Conservation (phyloP, 2,329 filamentous ascomycete genomes). For the Ophiostoma angusticollis region DNA sequence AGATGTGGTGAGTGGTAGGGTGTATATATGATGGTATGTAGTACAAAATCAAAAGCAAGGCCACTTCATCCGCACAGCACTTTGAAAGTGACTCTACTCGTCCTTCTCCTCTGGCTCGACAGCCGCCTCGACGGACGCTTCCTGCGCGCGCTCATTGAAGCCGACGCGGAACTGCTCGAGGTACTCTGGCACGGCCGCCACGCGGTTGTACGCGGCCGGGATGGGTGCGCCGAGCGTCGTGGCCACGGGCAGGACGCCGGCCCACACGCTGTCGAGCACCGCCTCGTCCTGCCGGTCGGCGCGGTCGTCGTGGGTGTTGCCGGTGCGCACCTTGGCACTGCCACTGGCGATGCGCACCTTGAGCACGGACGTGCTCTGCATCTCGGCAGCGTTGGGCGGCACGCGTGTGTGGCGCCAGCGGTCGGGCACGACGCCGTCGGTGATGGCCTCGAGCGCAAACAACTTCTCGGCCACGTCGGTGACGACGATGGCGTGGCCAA, state of each 20-base stretch:
- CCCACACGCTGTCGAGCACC: constrained; percentile 35
- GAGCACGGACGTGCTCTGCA: constrained; percentile 62
- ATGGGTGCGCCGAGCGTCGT: constrained; percentile 51
- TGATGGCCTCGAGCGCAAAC: constrained; percentile 68
- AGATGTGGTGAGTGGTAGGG: constrained; percentile 52
- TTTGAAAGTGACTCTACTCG: neutral
- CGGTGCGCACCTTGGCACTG: constrained; percentile 61
- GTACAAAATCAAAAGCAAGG: neutral
- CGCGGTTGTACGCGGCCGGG: constrained; percentile 43
- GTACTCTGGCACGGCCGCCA: constrained; percentile 48
- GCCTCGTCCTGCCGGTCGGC: constrained; percentile 32
- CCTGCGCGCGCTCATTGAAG: constrained; percentile 20
- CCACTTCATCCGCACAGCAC: too few species aligned
- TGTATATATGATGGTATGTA: neutral
- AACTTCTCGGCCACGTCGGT: constrained; percentile 56
- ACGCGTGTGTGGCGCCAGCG: constrained; percentile 58
- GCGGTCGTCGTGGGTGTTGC: constrained; percentile 44
- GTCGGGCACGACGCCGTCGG: constrained; percentile 54
- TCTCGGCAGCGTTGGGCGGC: constrained; percentile 60
- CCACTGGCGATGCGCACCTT: constrained; percentile 55
- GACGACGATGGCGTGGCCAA: constrained; percentile 60
- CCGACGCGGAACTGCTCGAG: constrained; percentile 32
- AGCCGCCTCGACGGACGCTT: constrained; percentile 17
- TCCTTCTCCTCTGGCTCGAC: constrained; percentile 7
- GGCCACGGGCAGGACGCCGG: constrained; percentile 49